Evolutionary conservation across 2,329 filamentous ascomycete species (phyloP).

Genomic region (Aspergillus sp.): DNA sequence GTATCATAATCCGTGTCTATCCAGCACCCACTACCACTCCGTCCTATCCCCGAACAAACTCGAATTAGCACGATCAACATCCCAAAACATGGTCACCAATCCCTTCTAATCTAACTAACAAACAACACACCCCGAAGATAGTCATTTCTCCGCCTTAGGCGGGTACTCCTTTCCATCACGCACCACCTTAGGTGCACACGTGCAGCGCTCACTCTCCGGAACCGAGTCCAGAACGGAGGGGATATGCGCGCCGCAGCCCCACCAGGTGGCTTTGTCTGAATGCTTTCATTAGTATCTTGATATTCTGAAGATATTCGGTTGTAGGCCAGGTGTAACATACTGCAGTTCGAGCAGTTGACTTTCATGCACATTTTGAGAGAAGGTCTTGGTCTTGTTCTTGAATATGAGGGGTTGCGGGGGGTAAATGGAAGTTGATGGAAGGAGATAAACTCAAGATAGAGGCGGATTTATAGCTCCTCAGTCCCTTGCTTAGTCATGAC

Average conservation of each 20-base stretch:
- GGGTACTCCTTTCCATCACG: constrained; percentile 64
- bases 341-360: constrained; percentile 62
- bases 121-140: constrained; percentile 13
- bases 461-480: no score
- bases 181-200: constrained; percentile 65
- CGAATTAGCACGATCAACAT: not conserved
- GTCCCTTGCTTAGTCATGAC: no score
- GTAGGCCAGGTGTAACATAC: constrained; percentile 48
- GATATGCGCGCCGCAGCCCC: constrained; percentile 65
- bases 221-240: constrained; percentile 63
- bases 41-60: not conserved
- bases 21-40: no score
- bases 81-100: not conserved
- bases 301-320: constrained; percentile 15
- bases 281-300: not conserved
- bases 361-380: constrained; percentile 62
- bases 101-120: constrained; percentile 19
- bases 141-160: constrained; percentile 59
- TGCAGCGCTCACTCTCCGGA: constrained; percentile 62
- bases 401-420: not conserved
- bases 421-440: no score
- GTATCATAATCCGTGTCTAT: no score
- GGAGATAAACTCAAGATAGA: no score
- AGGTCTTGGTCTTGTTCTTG: not conserved
- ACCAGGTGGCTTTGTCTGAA: constrained; percentile 63